Percentiles rank a stretch among this genome's conserved stretches.
Evolutionary conservation across 2,329 filamentous ascomycete species (phyloP).

Genomic region (Colletotrichum chrysophilum): DNA sequence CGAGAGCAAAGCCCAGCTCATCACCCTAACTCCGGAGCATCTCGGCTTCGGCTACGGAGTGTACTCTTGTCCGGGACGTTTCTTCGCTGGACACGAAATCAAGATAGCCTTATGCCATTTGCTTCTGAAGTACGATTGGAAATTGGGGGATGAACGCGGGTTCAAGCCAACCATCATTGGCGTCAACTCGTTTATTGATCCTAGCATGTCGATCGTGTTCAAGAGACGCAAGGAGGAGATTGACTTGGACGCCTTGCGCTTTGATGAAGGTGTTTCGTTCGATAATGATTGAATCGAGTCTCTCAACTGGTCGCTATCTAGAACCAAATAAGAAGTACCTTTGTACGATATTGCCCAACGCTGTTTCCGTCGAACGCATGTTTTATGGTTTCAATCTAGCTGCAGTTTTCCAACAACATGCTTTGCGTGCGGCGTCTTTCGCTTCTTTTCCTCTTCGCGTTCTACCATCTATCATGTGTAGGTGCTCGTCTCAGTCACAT

Average conservation of each 20-base stretch:
- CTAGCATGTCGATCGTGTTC: not conserved
- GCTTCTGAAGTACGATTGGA: not conserved
- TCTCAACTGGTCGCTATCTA: too few relatives aligned
- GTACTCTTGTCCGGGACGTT: not conserved
- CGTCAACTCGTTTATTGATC: not conserved
- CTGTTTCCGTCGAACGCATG: too few relatives aligned
- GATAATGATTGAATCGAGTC: not conserved
- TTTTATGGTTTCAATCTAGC: too few relatives aligned
- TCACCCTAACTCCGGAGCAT: constrained; percentile 27
- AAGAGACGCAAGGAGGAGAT: not conserved
- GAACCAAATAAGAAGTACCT: too few relatives aligned
- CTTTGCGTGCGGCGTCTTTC: too few relatives aligned
- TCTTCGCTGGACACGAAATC: not conserved
- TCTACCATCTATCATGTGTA: too few relatives aligned
- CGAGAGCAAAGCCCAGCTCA: constrained; percentile 1
- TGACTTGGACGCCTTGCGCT: not conserved
- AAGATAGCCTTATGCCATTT: not conserved
- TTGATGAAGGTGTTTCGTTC: not conserved
- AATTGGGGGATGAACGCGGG: not conserved
- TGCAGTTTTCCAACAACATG: too few relatives aligned
- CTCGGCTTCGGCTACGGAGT: constrained; percentile 35
- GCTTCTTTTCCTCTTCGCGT: too few relatives aligned
- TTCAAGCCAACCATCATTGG: not conserved
- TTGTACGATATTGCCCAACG: too few relatives aligned
- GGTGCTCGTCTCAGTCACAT: too few relatives aligned